Base-by-base conservation (phyloP, 371 early-diverging fungal species). In the Phascolomyces articulosus region DNA sequence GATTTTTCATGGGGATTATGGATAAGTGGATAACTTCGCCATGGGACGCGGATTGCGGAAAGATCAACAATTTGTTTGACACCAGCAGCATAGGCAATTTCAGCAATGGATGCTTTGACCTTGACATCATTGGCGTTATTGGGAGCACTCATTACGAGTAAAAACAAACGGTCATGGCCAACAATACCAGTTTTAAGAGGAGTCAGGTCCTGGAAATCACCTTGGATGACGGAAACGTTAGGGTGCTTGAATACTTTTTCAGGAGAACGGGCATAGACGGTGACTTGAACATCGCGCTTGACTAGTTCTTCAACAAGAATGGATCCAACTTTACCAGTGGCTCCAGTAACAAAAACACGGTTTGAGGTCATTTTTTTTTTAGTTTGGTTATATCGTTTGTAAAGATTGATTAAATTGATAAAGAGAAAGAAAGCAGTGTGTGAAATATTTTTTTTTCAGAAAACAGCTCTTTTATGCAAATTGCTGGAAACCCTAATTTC, bases 291-390 rank as follows among this genome's bases (percentile, higher is more conserved):
- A 9, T 44, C 16, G 8, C 44, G 44, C 16, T 44, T 44, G 7
- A 68, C 16, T 0, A 74, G 62, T 16, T 68, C 69, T 29, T 48
- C 28, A 0, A 68, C 71, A n/a, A 57, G 26, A 9, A 55, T 58
- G 4, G 23, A 21, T 21, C 74, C 78, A 64, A 77, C 58, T 11
- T 70, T 61, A 20, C 75, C 78, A 34, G 78, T 72, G n/a, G 62
- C 73, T 13, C 78, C 75, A 16, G 72, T 26, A 23, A 78, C 27
- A 28, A 67, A 74, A 2, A 74, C 47, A 7, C 66, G 63, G 26
- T 73, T 68, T 4, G 44, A 18, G 8, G 44, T 13, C 44, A 44
- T 44, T 44, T 18, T 44, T 44, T 44, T 44, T 44, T 34, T n/a
- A n/a, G n/a, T n/a, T n/a, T n/a, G n/a, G n/a, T n/a, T n/a, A n/a